These are phyloP conservation scores for Taphrina communis DNA, from an alignment of 1,139 yeast species.

Conservation along the genomic window DNA sequence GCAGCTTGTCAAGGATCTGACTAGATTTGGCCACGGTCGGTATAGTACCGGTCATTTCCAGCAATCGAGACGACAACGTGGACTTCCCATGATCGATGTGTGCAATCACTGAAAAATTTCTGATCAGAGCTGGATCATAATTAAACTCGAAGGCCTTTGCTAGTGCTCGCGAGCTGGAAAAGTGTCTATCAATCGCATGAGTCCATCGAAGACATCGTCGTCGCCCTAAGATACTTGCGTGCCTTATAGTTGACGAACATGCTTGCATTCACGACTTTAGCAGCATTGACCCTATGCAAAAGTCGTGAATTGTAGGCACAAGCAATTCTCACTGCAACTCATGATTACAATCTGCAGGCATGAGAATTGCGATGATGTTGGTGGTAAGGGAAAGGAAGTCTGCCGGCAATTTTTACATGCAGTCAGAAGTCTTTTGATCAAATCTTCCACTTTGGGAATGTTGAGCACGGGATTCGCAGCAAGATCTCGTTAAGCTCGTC, in stretches of 20 bases:
- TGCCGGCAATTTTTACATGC: not conserved
- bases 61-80: conserved; percentile 81
- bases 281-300: not conserved
- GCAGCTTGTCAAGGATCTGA: conserved; percentile 91
- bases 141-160: conserved; percentile 34
- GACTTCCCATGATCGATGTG: conserved; percentile 98
- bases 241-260: not conserved
- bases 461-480: conserved; percentile 2
- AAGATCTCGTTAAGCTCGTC: not conserved
- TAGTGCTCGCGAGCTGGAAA: conserved; percentile 6
- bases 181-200: not conserved
- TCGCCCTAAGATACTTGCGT: conserved; percentile 2
- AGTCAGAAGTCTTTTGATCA: not conserved
- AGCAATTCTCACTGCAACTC: not conserved
- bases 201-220: not conserved
- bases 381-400: not conserved
- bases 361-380: too few species aligned
- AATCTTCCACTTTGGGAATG: not conserved
- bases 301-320: too few species aligned
- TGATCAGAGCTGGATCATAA: conserved; percentile 26
- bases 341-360: not conserved
- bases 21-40: conserved; percentile 68
- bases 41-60: conserved; percentile 89
- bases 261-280: conserved; percentile 6
- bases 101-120: conserved; percentile 94